Evolutionary conservation across 805 yeast species (phyloP), one percentile per base, ranked within the genome.

Genomic region (Lachancea lanzarotensis): DNA sequence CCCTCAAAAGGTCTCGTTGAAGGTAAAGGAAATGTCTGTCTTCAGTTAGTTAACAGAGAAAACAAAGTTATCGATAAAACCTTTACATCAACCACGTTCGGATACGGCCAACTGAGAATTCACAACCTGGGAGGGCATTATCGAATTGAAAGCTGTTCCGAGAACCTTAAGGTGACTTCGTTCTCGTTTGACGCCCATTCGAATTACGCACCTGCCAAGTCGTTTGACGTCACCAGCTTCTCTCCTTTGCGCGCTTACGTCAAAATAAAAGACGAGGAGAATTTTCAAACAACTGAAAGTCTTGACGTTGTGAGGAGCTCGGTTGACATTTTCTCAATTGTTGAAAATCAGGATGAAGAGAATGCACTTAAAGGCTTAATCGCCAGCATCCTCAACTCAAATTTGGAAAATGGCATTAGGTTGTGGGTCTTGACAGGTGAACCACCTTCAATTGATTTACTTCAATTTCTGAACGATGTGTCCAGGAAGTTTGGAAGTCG

Each of bases 41-140:
- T 82, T 13, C 68, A 72, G 3, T 55, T 87, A 2, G 69, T 60
- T 6, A 52, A 59, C 46, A 18, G 49, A 10, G 11, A 38, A 3
- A 53, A 46, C 10, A 41, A 50, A 7, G 46, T 55, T 6, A 47
- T 60, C 12, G 67, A 73, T 1, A 87, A 81, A 51, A 82, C 96
- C 0, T 69, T 66, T 32, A 79, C 89, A 1, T 84, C 91, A 93
- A 74, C 81, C 1, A 82, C 84, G 33, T 69, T 82, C 50, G 97
- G 97, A 0, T 91, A 91, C 62, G 76, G 84, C 43, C 97, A 90
- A 63, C 68, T 93, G 38, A 50, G 47, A 17, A 30, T 52, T 2
- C 36, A 45, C 11, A 27, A 40, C 2, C 40, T 55, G 7, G 45
- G 39, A 13, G 32, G 40, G 1, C 48, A 45, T 2, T 51, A 42